phyloP scores from a whole-genome alignment of 768 basidiomycete species.

The Cystobasidiopsis lactophilus region DNA sequence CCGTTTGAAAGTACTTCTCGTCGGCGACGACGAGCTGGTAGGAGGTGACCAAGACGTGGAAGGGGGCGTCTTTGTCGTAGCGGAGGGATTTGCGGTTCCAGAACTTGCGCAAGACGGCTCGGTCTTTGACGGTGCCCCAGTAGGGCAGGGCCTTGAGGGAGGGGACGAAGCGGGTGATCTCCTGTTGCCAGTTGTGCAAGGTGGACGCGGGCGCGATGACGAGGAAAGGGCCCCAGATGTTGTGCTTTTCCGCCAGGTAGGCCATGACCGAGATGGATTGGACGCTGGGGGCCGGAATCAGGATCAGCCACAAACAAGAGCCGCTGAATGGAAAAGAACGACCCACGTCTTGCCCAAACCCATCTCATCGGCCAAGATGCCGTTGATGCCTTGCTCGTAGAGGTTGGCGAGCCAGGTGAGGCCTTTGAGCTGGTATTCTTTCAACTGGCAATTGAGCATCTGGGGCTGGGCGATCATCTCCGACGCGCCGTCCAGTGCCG shows the following conservation, averaged over 20 bases:
- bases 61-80: conserved; percentile 83
- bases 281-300: conserved; percentile 35
- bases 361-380: conserved; percentile 98
- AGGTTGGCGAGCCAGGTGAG: conserved; percentile 92
- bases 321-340: conserved; percentile 2
- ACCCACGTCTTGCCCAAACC: conserved; percentile 41
- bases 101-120: conserved; percentile 78
- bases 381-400: conserved; percentile 98
- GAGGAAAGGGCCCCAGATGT: conserved; percentile 98
- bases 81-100: conserved; percentile 97
- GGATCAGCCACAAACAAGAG: neutral
- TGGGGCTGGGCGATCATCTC: conserved; percentile 64
- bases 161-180: conserved; percentile 86
- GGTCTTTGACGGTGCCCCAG: conserved; percentile 94
- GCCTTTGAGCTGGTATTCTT: conserved; percentile 96
- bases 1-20: conserved; percentile 88
- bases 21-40: conserved; percentile 94
- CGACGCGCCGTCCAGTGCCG: conserved; percentile 28
- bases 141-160: conserved; percentile 83
- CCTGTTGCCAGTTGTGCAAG: conserved; percentile 98
- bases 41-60: conserved; percentile 88
- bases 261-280: conserved; percentile 92
- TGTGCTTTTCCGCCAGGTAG: conserved; percentile 86
- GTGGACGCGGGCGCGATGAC: conserved; percentile 95
- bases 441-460: conserved; percentile 88